Conservation (phyloP, 768 basidiomycete genomes). For the Dacryopinax primogenitus region DNA sequence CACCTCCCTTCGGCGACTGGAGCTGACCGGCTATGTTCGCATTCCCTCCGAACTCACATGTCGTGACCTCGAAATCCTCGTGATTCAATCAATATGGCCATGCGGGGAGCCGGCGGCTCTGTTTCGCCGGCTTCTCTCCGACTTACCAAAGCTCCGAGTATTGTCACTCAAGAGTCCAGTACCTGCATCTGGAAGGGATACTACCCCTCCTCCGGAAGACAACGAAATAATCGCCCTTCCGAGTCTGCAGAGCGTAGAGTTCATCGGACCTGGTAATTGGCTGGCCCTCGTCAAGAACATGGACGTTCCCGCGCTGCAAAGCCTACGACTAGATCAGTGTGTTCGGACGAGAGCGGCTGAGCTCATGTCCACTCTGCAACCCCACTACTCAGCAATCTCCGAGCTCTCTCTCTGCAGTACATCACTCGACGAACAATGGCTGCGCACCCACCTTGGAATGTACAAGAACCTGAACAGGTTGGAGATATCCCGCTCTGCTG, state of each 20-base stretch:
- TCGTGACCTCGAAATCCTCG: not conserved
- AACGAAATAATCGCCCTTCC: conserved; percentile 2
- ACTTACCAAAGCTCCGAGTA: conserved; percentile 17
- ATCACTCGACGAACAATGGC: not conserved
- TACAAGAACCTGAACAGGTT: not conserved
- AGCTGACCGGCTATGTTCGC: not conserved
- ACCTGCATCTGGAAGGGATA: not conserved
- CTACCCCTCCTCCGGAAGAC: not conserved
- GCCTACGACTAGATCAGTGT: not conserved
- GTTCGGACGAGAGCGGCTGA: not conserved
- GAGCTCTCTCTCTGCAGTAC: conserved; percentile 9
- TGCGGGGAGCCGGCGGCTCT: not conserved
- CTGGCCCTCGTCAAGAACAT: not conserved
- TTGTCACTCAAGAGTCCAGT: not conserved
- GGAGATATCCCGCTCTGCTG: conserved; percentile 28
- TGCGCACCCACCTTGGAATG: not conserved
- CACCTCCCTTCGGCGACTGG: not conserved
- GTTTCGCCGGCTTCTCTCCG: conserved; percentile 16
- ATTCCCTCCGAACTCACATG: not conserved
- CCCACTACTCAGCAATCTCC: not conserved
- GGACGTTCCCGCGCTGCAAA: not conserved
- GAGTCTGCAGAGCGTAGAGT: conserved; percentile 15
- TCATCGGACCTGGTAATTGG: conserved; percentile 11
- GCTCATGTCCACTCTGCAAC: not conserved
- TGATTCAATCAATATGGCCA: not conserved